Conservation (phyloP, 352 stramenopile genomes). For the Globisporangium solare region DNA sequence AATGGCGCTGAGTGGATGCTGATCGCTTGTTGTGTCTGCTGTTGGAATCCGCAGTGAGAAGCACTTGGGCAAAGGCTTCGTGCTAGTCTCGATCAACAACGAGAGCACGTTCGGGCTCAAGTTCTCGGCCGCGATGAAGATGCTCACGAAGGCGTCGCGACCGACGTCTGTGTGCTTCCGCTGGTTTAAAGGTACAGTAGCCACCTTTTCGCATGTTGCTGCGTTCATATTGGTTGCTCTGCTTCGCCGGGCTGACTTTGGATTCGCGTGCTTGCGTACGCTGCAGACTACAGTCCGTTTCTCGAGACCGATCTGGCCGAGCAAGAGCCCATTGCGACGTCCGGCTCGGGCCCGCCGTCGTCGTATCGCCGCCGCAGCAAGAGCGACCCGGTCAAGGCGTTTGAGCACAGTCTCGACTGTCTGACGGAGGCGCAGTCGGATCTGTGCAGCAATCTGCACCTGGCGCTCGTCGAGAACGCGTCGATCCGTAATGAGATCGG, state of each 20-base stretch:
- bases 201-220: background rate
- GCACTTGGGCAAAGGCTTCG: slow-evolving; percentile 61
- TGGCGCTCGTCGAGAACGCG: slow-evolving; percentile 72
- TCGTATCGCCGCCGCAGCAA: slow-evolving; percentile 12
- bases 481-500: slow-evolving; percentile 67
- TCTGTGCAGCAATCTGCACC: slow-evolving; percentile 53
- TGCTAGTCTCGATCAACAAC: slow-evolving; percentile 74
- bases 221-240: too few species aligned
- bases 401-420: slow-evolving; percentile 50
- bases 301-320: slow-evolving; percentile 53
- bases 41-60: slow-evolving; percentile 37
- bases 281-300: slow-evolving; percentile 66
- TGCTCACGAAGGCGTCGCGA: slow-evolving; percentile 47
- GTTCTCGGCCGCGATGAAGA: slow-evolving; percentile 49
- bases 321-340: slow-evolving; percentile 7
- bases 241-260: too few species aligned
- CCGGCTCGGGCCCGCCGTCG: background rate
- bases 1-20: too few species aligned
- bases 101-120: slow-evolving; percentile 65
- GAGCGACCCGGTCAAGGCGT: slow-evolving; percentile 22
- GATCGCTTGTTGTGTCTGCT: background rate
- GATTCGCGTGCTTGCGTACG: background rate
- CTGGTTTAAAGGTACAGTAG: slow-evolving; percentile 52
- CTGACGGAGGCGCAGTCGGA: slow-evolving; percentile 56
- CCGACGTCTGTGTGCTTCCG: slow-evolving; percentile 73